phyloP scores from a whole-genome alignment of 306 rosid genomes.

The Echinosophora koreensis region DNA sequence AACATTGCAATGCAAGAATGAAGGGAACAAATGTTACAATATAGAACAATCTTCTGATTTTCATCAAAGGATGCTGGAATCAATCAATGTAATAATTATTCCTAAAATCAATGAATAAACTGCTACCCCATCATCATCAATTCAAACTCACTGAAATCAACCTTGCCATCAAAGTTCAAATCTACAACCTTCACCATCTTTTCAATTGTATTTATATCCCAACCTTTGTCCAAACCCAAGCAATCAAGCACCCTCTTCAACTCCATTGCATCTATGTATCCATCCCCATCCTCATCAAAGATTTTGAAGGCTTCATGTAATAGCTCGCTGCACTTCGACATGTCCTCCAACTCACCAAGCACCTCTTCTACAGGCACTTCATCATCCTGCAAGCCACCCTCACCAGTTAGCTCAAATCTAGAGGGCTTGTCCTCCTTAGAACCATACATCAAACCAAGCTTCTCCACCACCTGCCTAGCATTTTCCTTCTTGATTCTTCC shows the following conservation, averaged over 20 bases:
- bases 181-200: slow-evolving; percentile 85
- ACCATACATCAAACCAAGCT: slow-evolving; percentile 69
- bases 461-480: slow-evolving; percentile 72
- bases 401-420: slow-evolving; percentile 56
- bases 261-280: slow-evolving; percentile 88
- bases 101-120: slow-evolving; percentile 36
- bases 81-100: slow-evolving; percentile 41
- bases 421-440: slow-evolving; percentile 49
- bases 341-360: slow-evolving; percentile 64
- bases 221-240: slow-evolving; percentile 83
- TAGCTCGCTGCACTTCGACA: slow-evolving; percentile 59
- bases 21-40: neutral
- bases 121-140: slow-evolving; percentile 81
- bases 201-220: slow-evolving; percentile 79
- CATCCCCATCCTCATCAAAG: slow-evolving; percentile 91
- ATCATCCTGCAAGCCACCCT: slow-evolving; percentile 42
- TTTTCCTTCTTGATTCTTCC: slow-evolving; percentile 87
- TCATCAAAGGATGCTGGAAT: slow-evolving; percentile 20
- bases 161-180: slow-evolving; percentile 89
- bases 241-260: slow-evolving; percentile 92
- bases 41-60: neutral
- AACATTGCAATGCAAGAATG: neutral
- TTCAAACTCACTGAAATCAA: slow-evolving; percentile 86
- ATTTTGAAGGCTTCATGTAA: slow-evolving; percentile 80
- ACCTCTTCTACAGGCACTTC: slow-evolving; percentile 75